Evolutionary conservation across 148 eudicot genomes (phyloP), one percentile per base, ranked within the genome.

Genomic region (Rhododendron ovatum): DNA sequence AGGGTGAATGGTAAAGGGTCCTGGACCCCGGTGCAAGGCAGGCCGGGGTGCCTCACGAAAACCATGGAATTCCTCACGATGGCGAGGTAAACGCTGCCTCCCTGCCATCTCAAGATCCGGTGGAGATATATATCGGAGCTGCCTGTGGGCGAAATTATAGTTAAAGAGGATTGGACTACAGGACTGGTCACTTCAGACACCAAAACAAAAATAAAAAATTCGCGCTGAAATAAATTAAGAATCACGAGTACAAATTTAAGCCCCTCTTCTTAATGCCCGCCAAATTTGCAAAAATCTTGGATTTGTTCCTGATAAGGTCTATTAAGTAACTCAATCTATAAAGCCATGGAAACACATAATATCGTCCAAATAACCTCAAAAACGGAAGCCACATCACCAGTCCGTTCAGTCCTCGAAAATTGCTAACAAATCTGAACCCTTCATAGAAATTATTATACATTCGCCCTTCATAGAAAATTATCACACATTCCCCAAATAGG

Each of bases 1-100:
- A 71, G 95, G 99, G 89, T 93, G 94, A 79, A 93, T 86, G 47
- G 95, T 90, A 51, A 91, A 86, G 80, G 92, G 92, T 43, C 91
- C 91, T 50, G 92, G 92, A 39, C 94, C 96, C 55, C 96, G 90
- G 87, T 88, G 88, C 78, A 90, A 10, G 30, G 89, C 51, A 82
- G 93, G 88, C 39, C 86, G 92, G 74, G 94, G 95, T 45, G 87
- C 96, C 74, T 91, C 96, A 86, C 91, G 93, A 83, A 89, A 87
- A 80, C 87, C 93, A 41, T 89, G 93, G 57, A 89, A 87, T 86
- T 87, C 87, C 57, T 89, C 93, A 78, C 90, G 91, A 67, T 89
- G 94, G 82, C 92, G 95, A 80, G 96, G 93, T 90, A 94, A 90
- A 81, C 92, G 96, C 78, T 93, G 92, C 90, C 96, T 93, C 51